Evolutionary conservation across 2,329 filamentous ascomycete species (phyloP).

Genomic region (Epichloe sibirici): DNA sequence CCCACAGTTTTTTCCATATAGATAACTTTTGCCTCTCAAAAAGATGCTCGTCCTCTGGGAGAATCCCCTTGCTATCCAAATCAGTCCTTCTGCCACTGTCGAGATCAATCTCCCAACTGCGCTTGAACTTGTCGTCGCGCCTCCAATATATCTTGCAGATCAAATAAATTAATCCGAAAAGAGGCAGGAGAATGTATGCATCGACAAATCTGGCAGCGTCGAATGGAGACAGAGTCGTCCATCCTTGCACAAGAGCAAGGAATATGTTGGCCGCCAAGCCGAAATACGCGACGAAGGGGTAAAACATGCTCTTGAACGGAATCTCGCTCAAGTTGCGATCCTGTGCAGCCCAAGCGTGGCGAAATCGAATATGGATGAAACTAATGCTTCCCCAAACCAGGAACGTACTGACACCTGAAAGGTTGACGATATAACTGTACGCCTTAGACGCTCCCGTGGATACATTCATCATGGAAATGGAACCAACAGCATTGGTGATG

Average conservation of each 20-base stretch:
- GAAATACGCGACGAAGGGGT: constrained; percentile 48
- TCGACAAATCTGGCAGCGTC: constrained; percentile 47
- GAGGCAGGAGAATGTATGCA: constrained; percentile 47
- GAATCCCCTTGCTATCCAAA: constrained; percentile 31
- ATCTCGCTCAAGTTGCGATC: constrained; percentile 41
- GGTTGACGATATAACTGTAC: constrained; percentile 58
- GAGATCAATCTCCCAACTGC: constrained; percentile 41
- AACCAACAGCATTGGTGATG: constrained; percentile 58
- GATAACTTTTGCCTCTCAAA: constrained; percentile 17
- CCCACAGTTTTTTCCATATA: constrained; percentile 32
- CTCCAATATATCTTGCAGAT: constrained; percentile 41
- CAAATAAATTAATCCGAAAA: constrained; percentile 46
- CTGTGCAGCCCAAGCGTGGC: constrained; percentile 47
- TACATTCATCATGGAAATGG: constrained; percentile 64
- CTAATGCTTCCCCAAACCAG: constrained; percentile 60
- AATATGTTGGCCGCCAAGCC: constrained; percentile 46
- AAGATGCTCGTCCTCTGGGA: constrained; percentile 17
- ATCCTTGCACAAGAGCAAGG: constrained; percentile 48
- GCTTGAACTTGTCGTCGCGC: constrained; percentile 36
- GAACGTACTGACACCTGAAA: constrained; percentile 59
- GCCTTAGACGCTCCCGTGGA: constrained; percentile 53
- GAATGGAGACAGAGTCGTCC: constrained; percentile 47
- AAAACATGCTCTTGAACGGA: constrained; percentile 42
- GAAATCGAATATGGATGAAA: constrained; percentile 61
- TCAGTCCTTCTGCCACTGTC: constrained; percentile 42